Conservation (phyloP, 176 grass and related monocot genomes). For the Olyra latifolia region DNA sequence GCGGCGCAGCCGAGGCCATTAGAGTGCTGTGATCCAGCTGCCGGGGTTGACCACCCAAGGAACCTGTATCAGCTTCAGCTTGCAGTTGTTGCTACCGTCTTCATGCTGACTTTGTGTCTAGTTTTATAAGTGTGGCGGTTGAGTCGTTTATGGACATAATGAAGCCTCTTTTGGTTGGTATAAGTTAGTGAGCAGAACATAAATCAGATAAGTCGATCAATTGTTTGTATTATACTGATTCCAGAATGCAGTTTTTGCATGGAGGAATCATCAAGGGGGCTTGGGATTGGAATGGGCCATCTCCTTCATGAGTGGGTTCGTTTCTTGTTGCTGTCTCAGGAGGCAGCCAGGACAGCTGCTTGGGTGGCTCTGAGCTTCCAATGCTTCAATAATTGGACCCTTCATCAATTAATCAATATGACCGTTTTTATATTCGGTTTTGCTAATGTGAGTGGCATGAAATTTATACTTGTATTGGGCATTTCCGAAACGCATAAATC, state of each 20-base stretch:
- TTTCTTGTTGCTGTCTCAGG: slow-evolving; percentile 51
- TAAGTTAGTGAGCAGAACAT: slow-evolving; percentile 16
- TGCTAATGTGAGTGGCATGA: too few species aligned
- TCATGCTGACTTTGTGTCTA: slow-evolving; percentile 28
- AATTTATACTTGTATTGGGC: background rate
- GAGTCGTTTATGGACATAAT: slow-evolving; percentile 22
- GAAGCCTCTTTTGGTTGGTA: slow-evolving; percentile 6
- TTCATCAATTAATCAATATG: background rate
- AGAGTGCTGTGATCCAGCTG: slow-evolving; percentile 55
- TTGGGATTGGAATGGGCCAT: background rate
- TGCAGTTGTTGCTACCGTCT: background rate
- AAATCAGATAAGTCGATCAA: background rate
- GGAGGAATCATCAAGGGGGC: background rate
- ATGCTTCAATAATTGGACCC: slow-evolving; percentile 43
- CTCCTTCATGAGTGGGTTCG: slow-evolving; percentile 34
- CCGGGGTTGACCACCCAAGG: background rate
- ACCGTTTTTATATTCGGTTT: background rate
- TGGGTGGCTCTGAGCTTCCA: slow-evolving; percentile 43
- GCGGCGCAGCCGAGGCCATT: slow-evolving; percentile 40
- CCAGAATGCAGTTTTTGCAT: background rate
- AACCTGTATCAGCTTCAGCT: background rate
- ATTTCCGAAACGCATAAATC: background rate
- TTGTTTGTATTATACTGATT: background rate
- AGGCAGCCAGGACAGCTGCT: slow-evolving; percentile 32
- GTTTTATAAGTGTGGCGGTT: background rate